Conservation (phyloP, 768 basidiomycete genomes). For the Trametes elegans region DNA sequence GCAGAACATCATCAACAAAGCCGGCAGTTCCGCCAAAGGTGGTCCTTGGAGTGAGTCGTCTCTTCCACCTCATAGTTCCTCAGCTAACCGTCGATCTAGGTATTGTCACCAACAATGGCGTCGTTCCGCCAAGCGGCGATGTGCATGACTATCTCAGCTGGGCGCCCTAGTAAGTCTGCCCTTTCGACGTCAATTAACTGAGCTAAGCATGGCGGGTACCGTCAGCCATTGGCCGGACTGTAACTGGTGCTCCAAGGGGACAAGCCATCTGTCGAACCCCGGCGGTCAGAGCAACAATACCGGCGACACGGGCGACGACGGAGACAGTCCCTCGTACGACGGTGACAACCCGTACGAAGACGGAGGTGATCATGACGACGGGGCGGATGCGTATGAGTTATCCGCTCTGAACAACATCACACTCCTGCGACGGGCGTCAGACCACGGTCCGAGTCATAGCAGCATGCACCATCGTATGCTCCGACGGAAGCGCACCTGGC, state of each 20-base stretch:
- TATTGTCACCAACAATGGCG: constrained; percentile 33
- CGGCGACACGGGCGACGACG: constrained; percentile 11
- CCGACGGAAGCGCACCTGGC: neutral
- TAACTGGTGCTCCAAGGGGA: constrained; percentile 44
- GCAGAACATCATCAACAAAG: constrained; percentile 35
- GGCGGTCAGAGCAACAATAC: constrained; percentile 3
- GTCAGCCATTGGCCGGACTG: constrained; percentile 54
- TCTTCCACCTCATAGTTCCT: neutral
- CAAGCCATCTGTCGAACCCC: constrained; percentile 23
- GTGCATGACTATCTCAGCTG: constrained; percentile 52
- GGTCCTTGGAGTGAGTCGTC: constrained; percentile 39
- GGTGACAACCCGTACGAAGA: constrained; percentile 14
- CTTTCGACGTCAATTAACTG: neutral
- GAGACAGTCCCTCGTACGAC: neutral
- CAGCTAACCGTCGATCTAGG: constrained; percentile 26
- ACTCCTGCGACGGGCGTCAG: neutral
- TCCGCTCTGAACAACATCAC: neutral
- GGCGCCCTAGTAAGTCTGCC: constrained; percentile 51
- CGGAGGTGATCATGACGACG: constrained; percentile 1
- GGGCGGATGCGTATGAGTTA: constrained; percentile 11
- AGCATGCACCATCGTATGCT: constrained; percentile 20
- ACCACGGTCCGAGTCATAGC: neutral
- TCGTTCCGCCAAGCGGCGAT: constrained; percentile 38
- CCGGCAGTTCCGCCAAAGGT: constrained; percentile 35
- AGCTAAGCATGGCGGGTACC: neutral